Evolutionary conservation across 805 yeast genomes (phyloP), one percentile per base, ranked within the genome.

Genomic region (Candida verbasci): DNA sequence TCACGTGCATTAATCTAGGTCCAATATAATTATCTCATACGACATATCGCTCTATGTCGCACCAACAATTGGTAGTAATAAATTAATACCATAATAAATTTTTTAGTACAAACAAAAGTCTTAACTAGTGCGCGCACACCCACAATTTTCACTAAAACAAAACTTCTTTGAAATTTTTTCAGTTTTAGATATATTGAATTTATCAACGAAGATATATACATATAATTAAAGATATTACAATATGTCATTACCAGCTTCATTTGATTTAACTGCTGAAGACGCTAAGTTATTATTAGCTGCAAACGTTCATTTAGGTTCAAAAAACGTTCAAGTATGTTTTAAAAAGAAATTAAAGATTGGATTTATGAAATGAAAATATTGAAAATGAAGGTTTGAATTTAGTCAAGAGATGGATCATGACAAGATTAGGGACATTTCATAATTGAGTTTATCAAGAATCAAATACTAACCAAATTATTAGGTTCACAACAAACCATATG

Each of bases 211-310:
- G 4, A 6, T 22, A 22, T n/a, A n/a, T 27, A 23, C 27, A 20
- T 24, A 33, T 25, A 33, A 31, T 24, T 20, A 9, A 28, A 25
- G 17, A n/a, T 6, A 20, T 18, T 25, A 17, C 45, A 60, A 48
- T 53, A 82, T 82, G 88, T 81, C 88, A 64, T 76, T 80, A 72
- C 89, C 91, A 70, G 86, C 85, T 74, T 76, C 86, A 64, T 81
- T 83, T 74, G 86, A 82, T 72, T 82, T 86, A 74, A 87, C 96
- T 72, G 87, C 88, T 73, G 96, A 87, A 78, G 97, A 89, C 76
- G 95, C 95, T 77, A 93, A 93, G 81, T 86, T 91, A 71, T 81
- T 93, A 75, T 83, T 93, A 78, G 97, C 98, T 72, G 98, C 98
- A 72, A 91, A 91, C 87, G 86, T 82, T 65, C 98, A 93, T 81